These are phyloP conservation scores for Fagopyrum homotropicum DNA, from an alignment of 148 eudicot species.

Conservation along the genomic window DNA sequence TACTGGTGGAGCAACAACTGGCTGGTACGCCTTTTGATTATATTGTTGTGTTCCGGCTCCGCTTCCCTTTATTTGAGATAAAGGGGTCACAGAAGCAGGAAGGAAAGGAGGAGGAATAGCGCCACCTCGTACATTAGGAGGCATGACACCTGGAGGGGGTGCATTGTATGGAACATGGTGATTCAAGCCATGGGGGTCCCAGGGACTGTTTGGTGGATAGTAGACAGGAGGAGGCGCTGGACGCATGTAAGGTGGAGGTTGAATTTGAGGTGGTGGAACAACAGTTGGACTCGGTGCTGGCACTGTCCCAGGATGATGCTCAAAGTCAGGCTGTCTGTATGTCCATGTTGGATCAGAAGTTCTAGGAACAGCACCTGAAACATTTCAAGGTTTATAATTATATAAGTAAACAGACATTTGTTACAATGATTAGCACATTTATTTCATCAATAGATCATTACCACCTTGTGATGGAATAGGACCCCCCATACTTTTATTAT, in stretches of 20 bases:
- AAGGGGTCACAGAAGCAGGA: slow-evolving; percentile 75
- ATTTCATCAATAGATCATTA: slow-evolving; percentile 10
- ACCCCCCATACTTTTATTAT: slow-evolving; percentile 13
- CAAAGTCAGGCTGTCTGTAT: slow-evolving; percentile 42
- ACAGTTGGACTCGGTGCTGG: slow-evolving; percentile 39
- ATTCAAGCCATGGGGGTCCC: slow-evolving; percentile 56
- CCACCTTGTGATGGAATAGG: slow-evolving; percentile 28
- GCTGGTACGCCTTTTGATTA: slow-evolving; percentile 43
- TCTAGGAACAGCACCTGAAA: slow-evolving; percentile 36
- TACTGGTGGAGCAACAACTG: slow-evolving; percentile 44
- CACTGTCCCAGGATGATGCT: slow-evolving; percentile 31
- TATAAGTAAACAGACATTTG: slow-evolving; percentile 16
- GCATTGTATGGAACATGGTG: slow-evolving; percentile 42
- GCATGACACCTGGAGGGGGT: slow-evolving; percentile 29
- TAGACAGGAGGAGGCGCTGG: slow-evolving; percentile 61
- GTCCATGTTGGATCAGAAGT: slow-evolving; percentile 52
- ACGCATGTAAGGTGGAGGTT: slow-evolving; percentile 5
- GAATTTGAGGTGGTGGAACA: slow-evolving; percentile 45
- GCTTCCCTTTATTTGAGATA: slow-evolving; percentile 56
- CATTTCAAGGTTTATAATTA: slow-evolving; percentile 11
- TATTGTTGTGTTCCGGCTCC: slow-evolving; percentile 48
- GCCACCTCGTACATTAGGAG: slow-evolving; percentile 39
- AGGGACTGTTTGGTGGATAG: slow-evolving; percentile 56
- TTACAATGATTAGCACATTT: not conserved
- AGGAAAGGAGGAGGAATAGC: slow-evolving; percentile 45